Evolutionary conservation across 169 alveolate species (phyloP), one percentile per base, ranked within the genome.

Genomic region (Cryptosporidium meleagridis): DNA sequence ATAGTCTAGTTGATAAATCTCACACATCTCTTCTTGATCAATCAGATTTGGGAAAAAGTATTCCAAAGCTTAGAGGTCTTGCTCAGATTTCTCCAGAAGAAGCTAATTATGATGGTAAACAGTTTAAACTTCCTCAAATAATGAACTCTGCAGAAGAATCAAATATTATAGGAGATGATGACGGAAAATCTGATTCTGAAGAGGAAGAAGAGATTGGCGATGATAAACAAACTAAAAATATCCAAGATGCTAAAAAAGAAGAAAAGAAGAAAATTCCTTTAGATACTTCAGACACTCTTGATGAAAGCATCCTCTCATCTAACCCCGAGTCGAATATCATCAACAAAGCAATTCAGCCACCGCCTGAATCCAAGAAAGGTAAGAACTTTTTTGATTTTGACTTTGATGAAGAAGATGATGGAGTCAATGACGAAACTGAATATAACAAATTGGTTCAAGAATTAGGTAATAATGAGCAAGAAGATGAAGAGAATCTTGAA

Each of bases 11-110:
- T 39, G 84, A 70, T 70, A 23, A 37, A 70, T 23, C 84, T 44
- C 89, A 80, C 14, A 62, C 89, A 23, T 80, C 89, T 7, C 70
- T 80, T 29, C 89, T 80, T 62, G 73, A 62, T 21, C 89, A 80
- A 65, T 80, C 89, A 39, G 89, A 80, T 41, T 26, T 80, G 41
- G 75, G 89, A 18, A 59, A 80, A 39, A 80, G 89, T 67, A 80
- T 80, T 10, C 73, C 89, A n/a, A 62, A 59, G 21, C 55, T 65
- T 26, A 80, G 89, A 80, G 75, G 75, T 33, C 67, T 80, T 26
- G 89, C 89, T 8, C 89, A 80, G 41, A 67, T 80, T 35, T 41
- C 65, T 0, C 51, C 75, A 23, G 69, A 37, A 18, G 70, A 80
- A 14, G 86, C 86, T 9, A 3, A 75, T 33, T 41, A 37, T 35